Conservation (phyloP, 225 moss, liverwort and hornwort species). For the Climacium dendroides region DNA sequence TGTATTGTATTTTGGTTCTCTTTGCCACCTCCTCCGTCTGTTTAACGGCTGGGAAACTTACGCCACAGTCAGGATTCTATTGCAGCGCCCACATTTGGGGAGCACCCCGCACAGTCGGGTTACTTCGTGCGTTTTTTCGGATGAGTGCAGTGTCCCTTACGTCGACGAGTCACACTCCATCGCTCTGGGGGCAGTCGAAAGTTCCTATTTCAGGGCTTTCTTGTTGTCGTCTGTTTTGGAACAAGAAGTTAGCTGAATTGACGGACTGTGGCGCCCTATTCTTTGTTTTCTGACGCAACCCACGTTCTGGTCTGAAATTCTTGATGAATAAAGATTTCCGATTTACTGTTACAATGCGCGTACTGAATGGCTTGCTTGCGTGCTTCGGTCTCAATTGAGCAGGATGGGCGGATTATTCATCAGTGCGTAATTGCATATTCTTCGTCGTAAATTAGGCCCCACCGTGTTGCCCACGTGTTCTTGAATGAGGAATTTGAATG, state of each 20-base stretch:
- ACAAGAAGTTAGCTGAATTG: neutral
- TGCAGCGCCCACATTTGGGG: neutral
- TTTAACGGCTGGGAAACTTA: neutral
- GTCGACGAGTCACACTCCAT: neutral
- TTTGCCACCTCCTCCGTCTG: neutral
- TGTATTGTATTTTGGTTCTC: neutral
- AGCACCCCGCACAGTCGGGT: neutral
- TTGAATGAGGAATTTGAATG: neutral
- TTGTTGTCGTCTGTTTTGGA: neutral
- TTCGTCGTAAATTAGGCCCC: neutral
- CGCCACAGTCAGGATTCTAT: neutral
- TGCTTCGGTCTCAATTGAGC: neutral
- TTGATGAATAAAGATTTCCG: neutral
- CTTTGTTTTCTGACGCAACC: neutral
- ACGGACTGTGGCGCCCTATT: neutral
- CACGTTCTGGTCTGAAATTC: neutral
- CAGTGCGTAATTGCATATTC: neutral
- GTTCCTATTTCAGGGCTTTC: neutral
- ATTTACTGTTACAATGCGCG: neutral
- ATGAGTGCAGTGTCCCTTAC: neutral
- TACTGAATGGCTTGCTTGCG: neutral
- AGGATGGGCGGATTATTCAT: neutral
- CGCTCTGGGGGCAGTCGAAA: neutral
- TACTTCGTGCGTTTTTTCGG: neutral
- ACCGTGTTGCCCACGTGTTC: neutral